Base-by-base conservation (phyloP, 2,329 filamentous ascomycete genomes). In the Sclerotinia borealis region DNA sequence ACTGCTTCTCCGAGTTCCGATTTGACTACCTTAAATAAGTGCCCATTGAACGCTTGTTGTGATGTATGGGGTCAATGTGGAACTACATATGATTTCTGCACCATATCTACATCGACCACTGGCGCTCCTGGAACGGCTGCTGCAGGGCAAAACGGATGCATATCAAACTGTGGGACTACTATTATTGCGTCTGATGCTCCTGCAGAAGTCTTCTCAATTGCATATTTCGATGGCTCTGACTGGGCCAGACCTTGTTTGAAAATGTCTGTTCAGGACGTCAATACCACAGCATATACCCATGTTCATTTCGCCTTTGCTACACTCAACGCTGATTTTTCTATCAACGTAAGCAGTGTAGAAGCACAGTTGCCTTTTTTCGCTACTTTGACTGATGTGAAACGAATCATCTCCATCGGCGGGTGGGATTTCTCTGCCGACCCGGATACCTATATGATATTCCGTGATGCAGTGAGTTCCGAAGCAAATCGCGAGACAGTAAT, bases 11-110 rank as follows among this genome's bases (percentile, higher is more conserved):
- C n/a, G n/a, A n/a, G n/a, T n/a, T n/a, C n/a, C n/a, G n/a, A n/a
- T n/a, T n/a, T n/a, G n/a, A n/a, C n/a, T n/a, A 67, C 71, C 10
- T 69, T 83, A 7, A 83, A 82, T 64, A 77, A 75, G 0, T 83
- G 81, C 64, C 77, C 77, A 0, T 70, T 80, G 0, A 69, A 68
- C 50, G 76, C 75, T 2, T 79, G 78, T 67, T 79, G 78, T 66
- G 73, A 76, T 64, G 72, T 73, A 47, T 78, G 75, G 73, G 77
- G 77, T 67, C 63, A 75, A 17, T 80, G 78, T 59, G 76, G 76
- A 29, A 73, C 71, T 8, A 75, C 75, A 0, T 64, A 63, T 7
- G 75, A 75, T 7, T 77, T 76, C 63, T 78, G 76, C 68, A 73
- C 68, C 6, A 65, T 71, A 2, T 64, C 68, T 4, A 65, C 68